Conservation (phyloP, 495 filamentous ascomycete species). For the Penicillium canariense region DNA sequence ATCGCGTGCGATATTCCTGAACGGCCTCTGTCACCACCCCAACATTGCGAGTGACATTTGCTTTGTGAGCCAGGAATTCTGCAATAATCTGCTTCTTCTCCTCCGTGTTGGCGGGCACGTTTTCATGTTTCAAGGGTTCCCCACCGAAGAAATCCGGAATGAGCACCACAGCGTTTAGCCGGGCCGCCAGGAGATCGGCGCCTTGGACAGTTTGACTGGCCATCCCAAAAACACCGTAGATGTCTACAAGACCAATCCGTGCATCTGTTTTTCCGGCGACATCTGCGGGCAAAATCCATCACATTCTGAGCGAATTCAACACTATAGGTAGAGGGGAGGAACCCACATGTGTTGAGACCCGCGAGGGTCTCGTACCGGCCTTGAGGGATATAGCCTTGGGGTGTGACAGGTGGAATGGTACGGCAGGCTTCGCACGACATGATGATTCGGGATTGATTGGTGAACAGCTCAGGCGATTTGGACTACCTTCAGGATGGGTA, state of each 20-base stretch:
- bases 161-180: conserved; percentile 37
- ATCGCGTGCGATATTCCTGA: conserved; percentile 23
- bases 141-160: conserved; percentile 51
- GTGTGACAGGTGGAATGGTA: conserved; percentile 66
- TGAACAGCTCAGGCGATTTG: not conserved
- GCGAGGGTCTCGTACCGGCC: conserved; percentile 62
- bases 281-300: conserved; percentile 29
- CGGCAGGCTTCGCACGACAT: conserved; percentile 62
- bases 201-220: conserved; percentile 52
- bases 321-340: not conserved
- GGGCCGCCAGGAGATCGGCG: conserved; percentile 49
- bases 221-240: conserved; percentile 58
- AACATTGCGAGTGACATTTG: conserved; percentile 23
- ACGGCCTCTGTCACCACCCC: conserved; percentile 24
- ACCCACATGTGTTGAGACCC: conserved; percentile 67
- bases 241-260: conserved; percentile 40
- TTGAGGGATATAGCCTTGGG: conserved; percentile 59
- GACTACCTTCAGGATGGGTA: not conserved
- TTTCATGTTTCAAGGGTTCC: conserved; percentile 24
- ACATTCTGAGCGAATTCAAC: not conserved
- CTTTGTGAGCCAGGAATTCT: conserved; percentile 29
- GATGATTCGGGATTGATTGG: not conserved
- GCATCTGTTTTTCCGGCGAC: conserved; percentile 38
- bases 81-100: conserved; percentile 39
- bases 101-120: conserved; percentile 41